phyloP scores from a whole-genome alignment of 2,329 filamentous ascomycete genomes.

The Dactylonectria macrodidyma region DNA sequence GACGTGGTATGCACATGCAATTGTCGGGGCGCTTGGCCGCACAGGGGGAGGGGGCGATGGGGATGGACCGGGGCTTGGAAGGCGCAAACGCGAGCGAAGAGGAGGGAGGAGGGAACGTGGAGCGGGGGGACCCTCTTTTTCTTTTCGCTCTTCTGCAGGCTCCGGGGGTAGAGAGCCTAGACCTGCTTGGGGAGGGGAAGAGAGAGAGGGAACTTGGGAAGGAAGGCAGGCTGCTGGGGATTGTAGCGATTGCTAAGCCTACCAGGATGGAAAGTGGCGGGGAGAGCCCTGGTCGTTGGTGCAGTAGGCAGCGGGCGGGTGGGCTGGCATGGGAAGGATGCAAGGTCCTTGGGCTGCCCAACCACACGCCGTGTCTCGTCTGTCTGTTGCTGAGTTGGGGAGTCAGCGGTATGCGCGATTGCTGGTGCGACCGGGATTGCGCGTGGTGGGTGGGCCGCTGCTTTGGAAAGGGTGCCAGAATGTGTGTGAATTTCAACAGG shows the following conservation, averaged over 20 bases:
- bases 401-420: slow-evolving; percentile 41
- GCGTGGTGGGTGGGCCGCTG: slow-evolving; percentile 38
- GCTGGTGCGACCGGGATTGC: slow-evolving; percentile 38
- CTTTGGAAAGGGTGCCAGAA: slow-evolving; percentile 5
- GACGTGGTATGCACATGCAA: slow-evolving; percentile 45
- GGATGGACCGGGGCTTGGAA: slow-evolving; percentile 33
- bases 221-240: slow-evolving; percentile 3
- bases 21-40: slow-evolving; percentile 49
- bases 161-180: slow-evolving; percentile 5
- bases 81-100: slow-evolving; percentile 35
- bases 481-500: slow-evolving; percentile 24
- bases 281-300: slow-evolving; percentile 20
- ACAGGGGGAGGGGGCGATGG: slow-evolving; percentile 43
- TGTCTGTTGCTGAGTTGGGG: slow-evolving; percentile 50
- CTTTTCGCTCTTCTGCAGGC: slow-evolving; percentile 9
- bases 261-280: slow-evolving; percentile 27
- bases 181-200: slow-evolving; percentile 13
- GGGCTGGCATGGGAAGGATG: slow-evolving; percentile 40
- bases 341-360: slow-evolving; percentile 40
- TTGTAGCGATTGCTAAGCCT: slow-evolving; percentile 27
- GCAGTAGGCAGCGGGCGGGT: slow-evolving; percentile 27
- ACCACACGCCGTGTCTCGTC: slow-evolving; percentile 40
- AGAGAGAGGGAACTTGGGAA: background rate
- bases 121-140: slow-evolving; percentile 37
- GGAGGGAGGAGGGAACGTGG: slow-evolving; percentile 37